Conservation (phyloP, 306 rosid species). For the Cucurbita pepo region DNA sequence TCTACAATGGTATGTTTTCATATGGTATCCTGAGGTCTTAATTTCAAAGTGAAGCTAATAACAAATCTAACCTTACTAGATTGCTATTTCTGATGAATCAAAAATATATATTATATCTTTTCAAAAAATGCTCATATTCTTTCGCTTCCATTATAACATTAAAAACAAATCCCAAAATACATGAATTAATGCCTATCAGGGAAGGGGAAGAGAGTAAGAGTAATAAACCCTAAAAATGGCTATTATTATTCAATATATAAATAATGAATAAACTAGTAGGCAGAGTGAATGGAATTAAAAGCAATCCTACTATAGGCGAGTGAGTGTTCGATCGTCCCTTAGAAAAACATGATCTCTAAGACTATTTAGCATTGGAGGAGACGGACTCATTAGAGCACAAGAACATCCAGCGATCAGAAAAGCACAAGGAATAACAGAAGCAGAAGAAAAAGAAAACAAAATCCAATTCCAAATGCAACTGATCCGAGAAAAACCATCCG, state of each 20-base stretch:
- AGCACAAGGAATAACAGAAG: background rate
- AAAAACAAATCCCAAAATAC: background rate
- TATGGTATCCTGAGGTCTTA: background rate
- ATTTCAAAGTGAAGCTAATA: background rate
- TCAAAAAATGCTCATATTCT: background rate
- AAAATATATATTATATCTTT: background rate
- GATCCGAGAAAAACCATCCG: background rate
- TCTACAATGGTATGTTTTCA: background rate
- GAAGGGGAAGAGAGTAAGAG: background rate
- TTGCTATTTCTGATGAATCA: background rate
- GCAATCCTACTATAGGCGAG: background rate
- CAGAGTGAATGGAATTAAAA: background rate
- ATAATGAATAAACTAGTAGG: background rate
- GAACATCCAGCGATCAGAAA: background rate
- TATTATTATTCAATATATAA: background rate
- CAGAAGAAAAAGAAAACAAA: too few species aligned
- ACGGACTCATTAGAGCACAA: background rate
- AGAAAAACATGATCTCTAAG: background rate
- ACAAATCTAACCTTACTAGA: background rate
- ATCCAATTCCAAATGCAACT: conserved; percentile 1
- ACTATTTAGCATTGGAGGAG: background rate
- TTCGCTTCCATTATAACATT: too few species aligned
- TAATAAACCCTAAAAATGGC: background rate
- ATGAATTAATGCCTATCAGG: background rate
- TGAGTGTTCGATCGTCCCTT: background rate